Evolutionary conservation across 1,284 basidiomycete genomes (phyloP), one percentile per base, ranked within the genome.

Genomic region (Coriolopsis trogii): DNA sequence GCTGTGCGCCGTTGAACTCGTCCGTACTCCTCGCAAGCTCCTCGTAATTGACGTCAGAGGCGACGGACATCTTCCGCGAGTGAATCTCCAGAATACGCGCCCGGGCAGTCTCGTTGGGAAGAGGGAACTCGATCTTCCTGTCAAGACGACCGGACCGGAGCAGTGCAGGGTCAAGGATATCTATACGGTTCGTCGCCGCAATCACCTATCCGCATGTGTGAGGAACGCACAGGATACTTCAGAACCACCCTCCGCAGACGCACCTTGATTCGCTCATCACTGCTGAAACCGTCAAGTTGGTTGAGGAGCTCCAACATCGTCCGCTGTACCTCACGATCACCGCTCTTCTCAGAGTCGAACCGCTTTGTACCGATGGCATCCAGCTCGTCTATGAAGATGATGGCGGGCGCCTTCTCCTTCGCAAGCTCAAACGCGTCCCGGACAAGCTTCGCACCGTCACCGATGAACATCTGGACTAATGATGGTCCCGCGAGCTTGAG

Each of bases 131-230:
- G 61, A 91, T 90, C 74, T 91, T 91, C 53, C 88, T 73, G 67
- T 91, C 88, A 44, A 91, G 73, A 61, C 88, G 81, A 46, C 88
- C 88, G 13, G 87, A 89, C 53, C 88, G 82, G 20, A 91, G 79
- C 9, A 91, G 73, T 0, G 88, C 88, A 3, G 88, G 87, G 66
- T 91, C 88, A 39, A 99, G 87, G 55, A 98, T 98, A 73, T 99
- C 96, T 65, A 99, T 99, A 69, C 96, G 85, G 75, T 99, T 99
- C 26, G 96, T 99, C 1, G 96, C 96, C 13, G 96, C 96, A 61
- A 99, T 98, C 59, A 99, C 96, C 93, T 95, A 59, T 20, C 40
- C 16, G n/a, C 13, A 25, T 13, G 10, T 6, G 15, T 20, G 7
- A 10, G 8, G 33, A 30, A 37, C 36, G 8, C 36, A 16, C 2